phyloP scores from a whole-genome alignment of 495 filamentous ascomycete species.

The Penicillium cosmopolitanum region DNA sequence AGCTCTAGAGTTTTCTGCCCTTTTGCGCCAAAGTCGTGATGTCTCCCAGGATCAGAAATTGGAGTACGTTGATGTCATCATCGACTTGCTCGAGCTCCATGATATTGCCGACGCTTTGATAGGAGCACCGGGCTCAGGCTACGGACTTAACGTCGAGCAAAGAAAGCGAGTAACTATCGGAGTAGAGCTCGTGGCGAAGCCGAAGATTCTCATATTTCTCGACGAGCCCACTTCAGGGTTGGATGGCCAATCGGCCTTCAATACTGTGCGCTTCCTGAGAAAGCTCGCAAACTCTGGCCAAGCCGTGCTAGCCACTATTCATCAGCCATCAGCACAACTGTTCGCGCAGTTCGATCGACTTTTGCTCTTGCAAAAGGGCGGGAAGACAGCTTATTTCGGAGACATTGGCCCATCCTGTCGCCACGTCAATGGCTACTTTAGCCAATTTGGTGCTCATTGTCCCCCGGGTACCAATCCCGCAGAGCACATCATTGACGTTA shows the following conservation, averaged over 20 bases:
- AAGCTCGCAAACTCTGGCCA: slow-evolving; percentile 70
- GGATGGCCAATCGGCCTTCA: slow-evolving; percentile 66
- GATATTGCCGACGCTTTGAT: slow-evolving; percentile 58
- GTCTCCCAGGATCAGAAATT: slow-evolving; percentile 58
- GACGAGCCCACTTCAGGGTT: slow-evolving; percentile 79
- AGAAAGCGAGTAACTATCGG: slow-evolving; percentile 70
- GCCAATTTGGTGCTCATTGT: slow-evolving; percentile 72
- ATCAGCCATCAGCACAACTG: slow-evolving; percentile 72
- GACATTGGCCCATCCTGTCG: slow-evolving; percentile 57
- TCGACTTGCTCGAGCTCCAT: slow-evolving; percentile 60
- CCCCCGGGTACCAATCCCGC: slow-evolving; percentile 78
- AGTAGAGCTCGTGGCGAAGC: slow-evolving; percentile 70
- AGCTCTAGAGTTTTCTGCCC: slow-evolving; percentile 61
- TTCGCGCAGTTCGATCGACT: slow-evolving; percentile 77
- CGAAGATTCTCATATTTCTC: slow-evolving; percentile 69
- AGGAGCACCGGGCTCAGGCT: slow-evolving; percentile 53
- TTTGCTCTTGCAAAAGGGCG: slow-evolving; percentile 67
- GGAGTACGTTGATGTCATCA: slow-evolving; percentile 63
- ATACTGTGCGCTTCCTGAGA: slow-evolving; percentile 64
- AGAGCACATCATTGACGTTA: slow-evolving; percentile 92
- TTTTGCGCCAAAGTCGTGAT: slow-evolving; percentile 57
- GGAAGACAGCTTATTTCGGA: slow-evolving; percentile 75
- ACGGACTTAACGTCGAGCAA: slow-evolving; percentile 57
- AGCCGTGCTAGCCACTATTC: slow-evolving; percentile 76
- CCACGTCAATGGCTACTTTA: slow-evolving; percentile 71